Percentiles rank a stretch among this genome's conserved stretches.
phyloP scores from a whole-genome alignment of 2,329 filamentous ascomycete species.

The Aspergillus sp. region DNA sequence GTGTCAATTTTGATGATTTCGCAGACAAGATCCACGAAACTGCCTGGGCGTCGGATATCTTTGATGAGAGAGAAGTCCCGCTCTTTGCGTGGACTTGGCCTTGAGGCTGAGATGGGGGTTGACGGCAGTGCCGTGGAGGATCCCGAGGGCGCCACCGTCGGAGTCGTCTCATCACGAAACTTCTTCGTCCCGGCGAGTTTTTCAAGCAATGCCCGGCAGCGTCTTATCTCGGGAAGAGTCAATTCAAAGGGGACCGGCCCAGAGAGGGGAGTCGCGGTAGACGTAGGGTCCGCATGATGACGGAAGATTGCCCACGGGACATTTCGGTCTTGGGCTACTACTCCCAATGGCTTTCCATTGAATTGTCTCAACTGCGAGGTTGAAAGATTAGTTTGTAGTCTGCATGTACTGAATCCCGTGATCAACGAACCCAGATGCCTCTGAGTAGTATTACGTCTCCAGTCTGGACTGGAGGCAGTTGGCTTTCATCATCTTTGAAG shows the following conservation, averaged over 20 bases:
- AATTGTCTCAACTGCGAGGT: slow-evolving; percentile 18
- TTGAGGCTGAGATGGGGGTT: slow-evolving; percentile 7
- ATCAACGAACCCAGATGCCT: slow-evolving; percentile 51
- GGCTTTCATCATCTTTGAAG: slow-evolving; percentile 53
- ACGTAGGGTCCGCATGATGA: slow-evolving; percentile 20
- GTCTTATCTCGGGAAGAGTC: slow-evolving; percentile 27
- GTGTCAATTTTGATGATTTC: slow-evolving; percentile 64
- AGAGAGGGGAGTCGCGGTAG: slow-evolving; percentile 20
- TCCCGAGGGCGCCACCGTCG: not conserved
- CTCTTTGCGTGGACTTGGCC: slow-evolving; percentile 4
- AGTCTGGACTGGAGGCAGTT: slow-evolving; percentile 45
- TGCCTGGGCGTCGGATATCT: slow-evolving; percentile 53
- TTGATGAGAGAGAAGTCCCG: slow-evolving; percentile 60
- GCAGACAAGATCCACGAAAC: slow-evolving; percentile 68
- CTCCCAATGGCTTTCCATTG: slow-evolving; percentile 21
- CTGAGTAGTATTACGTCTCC: slow-evolving; percentile 67
- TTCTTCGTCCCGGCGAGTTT: slow-evolving; percentile 2
- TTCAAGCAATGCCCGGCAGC: slow-evolving; percentile 30
- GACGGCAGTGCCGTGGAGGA: slow-evolving; percentile 1
- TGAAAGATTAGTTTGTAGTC: slow-evolving; percentile 1
- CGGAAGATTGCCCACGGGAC: slow-evolving; percentile 38
- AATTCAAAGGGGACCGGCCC: slow-evolving; percentile 29
- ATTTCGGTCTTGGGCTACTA: slow-evolving; percentile 25
- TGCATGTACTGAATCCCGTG: slow-evolving; percentile 19
- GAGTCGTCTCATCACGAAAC: slow-evolving; percentile 10